Evolutionary conservation across 768 basidiomycete species (phyloP).

Genomic region (Leccinum aurantiacum): DNA sequence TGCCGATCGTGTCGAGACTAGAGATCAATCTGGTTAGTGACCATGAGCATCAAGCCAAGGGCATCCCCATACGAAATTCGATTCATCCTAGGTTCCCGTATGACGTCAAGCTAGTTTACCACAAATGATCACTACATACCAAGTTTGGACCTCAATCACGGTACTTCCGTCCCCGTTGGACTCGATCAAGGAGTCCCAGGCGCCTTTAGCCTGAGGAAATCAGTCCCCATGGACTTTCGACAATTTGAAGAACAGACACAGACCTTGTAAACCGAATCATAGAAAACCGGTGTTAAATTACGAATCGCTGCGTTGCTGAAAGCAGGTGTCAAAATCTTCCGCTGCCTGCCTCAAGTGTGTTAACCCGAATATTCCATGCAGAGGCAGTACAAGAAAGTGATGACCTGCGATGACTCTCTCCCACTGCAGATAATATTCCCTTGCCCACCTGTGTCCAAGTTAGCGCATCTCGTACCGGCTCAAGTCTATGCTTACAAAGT

Average conservation of each 20-base stretch:
- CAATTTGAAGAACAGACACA: slow-evolving; percentile 8
- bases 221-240: background rate
- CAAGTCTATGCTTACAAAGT: slow-evolving; percentile 20
- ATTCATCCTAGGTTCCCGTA: slow-evolving; percentile 39
- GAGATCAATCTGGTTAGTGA: background rate
- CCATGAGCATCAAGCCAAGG: background rate
- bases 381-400: background rate
- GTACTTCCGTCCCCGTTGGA: slow-evolving; percentile 24
- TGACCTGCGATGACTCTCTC: slow-evolving; percentile 45
- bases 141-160: slow-evolving; percentile 48
- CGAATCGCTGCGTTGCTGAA: slow-evolving; percentile 44
- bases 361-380: slow-evolving; percentile 22
- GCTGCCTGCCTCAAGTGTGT: slow-evolving; percentile 27
- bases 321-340: slow-evolving; percentile 40
- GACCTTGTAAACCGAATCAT: slow-evolving; percentile 44
- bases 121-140: slow-evolving; percentile 29
- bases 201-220: slow-evolving; percentile 27
- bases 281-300: slow-evolving; percentile 37
- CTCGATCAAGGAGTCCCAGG: slow-evolving; percentile 34
- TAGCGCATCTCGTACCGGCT: background rate
- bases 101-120: background rate
- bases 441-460: slow-evolving; percentile 30
- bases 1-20: slow-evolving; percentile 46
- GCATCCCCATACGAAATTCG: slow-evolving; percentile 37
- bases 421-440: slow-evolving; percentile 41